Evolutionary conservation across 192 early-diverging fungal species (phyloP), one percentile per base, ranked within the genome.

Genomic region (Dispira parvispora): DNA sequence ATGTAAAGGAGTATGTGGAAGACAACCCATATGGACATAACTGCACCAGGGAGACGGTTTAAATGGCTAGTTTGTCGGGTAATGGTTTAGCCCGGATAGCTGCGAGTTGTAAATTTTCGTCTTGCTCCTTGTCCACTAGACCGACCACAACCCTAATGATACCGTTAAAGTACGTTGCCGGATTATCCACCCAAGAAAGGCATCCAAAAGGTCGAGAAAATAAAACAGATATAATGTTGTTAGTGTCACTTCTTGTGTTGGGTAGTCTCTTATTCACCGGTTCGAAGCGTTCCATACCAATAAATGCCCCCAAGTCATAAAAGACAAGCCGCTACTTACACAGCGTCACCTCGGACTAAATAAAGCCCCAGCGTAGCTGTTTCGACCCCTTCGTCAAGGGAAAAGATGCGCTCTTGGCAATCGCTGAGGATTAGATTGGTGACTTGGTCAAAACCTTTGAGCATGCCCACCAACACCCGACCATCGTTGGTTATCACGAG

Each of bases 311-410:
- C 21, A 55, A 12, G 21, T 9, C 8, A 3, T 23, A 21, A 3
- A 55, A 11, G 0, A 32, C 1, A 45, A 8, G 42, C 16, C 8
- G 3, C 58, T 45, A 61, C 58, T 61, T 61, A 61, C 58, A 80
- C 73, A 60, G 75, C 76, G 62, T 78, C 76, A 4, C 78, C 78
- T 11, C 75, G 71, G 46, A 80, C 69, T 55, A 80, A 69, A 53
- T 80, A 78, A 11, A 80, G 58, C 0, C 78, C 78, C 43, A 80
- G 60, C 26, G 65, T 65, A 38, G 73, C 71, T 11, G 69, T 68
- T 62, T 80, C 76, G 28, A 78, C 76, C 18, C 72, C 72, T 20
- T 80, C 78, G 63, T 73, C 70, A 50, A 71, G 69, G 0, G 74
- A 74, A 50, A 74, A 80, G 52, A 80, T 69, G 43, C 78, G 73